Evolutionary conservation across 257 asterid genomes (phyloP).

Genomic region (Solanum lycopersicoides): DNA sequence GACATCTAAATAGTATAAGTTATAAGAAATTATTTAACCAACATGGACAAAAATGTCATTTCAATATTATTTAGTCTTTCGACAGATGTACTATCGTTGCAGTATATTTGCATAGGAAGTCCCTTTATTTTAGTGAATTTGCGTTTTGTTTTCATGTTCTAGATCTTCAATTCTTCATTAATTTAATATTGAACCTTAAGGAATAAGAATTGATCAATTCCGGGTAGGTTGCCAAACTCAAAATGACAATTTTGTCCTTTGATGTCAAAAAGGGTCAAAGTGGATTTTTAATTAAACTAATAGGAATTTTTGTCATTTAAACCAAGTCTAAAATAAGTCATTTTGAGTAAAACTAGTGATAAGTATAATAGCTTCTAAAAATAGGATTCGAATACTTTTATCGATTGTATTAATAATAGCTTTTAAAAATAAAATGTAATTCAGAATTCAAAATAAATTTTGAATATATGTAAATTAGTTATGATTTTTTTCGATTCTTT

Average conservation of each 20-base stretch:
- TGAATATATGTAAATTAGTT: accelerated
- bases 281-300: not conserved
- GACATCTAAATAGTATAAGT: not conserved
- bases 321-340: not conserved
- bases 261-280: not conserved
- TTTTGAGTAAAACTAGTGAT: not conserved
- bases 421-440: not conserved
- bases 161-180: not conserved
- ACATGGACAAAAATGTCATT: not conserved
- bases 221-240: not conserved
- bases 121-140: not conserved
- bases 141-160: not conserved
- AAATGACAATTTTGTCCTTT: slow-evolving; percentile 22
- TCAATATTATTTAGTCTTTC: not conserved
- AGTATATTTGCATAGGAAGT: not conserved
- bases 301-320: not conserved
- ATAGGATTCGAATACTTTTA: not conserved
- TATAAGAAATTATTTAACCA: not conserved
- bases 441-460: too few species aligned
- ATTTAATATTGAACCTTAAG: not conserved
- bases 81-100: not conserved
- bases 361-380: not conserved
- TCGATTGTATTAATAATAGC: not conserved
- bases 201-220: not conserved
- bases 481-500: too few species aligned